These are phyloP conservation scores for Inga oerstediana DNA, from an alignment of 306 rosid genomes.

Conservation along the genomic window DNA sequence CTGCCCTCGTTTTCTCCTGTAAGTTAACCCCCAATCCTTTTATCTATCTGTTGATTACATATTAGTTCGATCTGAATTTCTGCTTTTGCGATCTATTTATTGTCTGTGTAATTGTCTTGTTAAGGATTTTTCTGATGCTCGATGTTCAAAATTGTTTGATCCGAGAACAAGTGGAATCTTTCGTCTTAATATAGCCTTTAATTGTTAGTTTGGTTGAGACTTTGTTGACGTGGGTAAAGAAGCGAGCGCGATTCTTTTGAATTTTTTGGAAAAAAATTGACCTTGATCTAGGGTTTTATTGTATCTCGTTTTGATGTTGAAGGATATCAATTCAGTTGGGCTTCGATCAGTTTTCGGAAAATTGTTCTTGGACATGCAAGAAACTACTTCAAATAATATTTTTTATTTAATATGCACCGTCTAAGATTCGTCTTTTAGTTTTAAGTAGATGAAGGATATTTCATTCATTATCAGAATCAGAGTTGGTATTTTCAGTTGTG, in stretches of 20 bases:
- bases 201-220: neutral
- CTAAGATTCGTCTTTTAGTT: neutral
- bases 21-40: constrained; percentile 20
- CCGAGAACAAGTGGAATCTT: constrained; percentile 30
- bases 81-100: neutral
- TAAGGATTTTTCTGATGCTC: neutral
- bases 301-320: neutral
- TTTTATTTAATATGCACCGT: neutral
- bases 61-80: constrained; percentile 34
- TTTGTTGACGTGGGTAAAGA: neutral
- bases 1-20: constrained; percentile 87
- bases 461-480: neutral
- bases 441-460: neutral
- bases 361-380: constrained; percentile 2
- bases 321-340: constrained; percentile 21
- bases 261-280: neutral
- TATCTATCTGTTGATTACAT: neutral
- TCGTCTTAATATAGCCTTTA: neutral
- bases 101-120: neutral
- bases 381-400: neutral
- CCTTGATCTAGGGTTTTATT: neutral
- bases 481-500: neutral
- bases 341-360: constrained; percentile 16
- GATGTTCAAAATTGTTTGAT: neutral
- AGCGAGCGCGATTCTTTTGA: neutral